Conservation (phyloP, 768 basidiomycete genomes). For the Scleroderma citrinum region DNA sequence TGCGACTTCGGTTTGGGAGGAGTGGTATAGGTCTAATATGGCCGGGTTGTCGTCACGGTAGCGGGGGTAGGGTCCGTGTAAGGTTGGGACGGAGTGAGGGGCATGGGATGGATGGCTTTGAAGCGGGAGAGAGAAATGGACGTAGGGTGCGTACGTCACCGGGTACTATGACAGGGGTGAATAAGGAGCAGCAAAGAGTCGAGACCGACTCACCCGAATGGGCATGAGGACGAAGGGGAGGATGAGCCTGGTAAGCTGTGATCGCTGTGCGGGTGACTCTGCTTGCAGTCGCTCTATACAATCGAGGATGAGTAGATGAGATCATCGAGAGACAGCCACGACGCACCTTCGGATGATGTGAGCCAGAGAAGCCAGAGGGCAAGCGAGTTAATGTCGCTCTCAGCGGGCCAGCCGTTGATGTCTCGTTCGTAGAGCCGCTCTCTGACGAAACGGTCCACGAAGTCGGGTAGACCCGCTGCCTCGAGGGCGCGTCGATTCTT, state of each 20-base stretch:
- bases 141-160: constrained; percentile 52
- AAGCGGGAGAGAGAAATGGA: constrained; percentile 54
- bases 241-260: constrained; percentile 28
- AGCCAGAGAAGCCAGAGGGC: constrained; percentile 65
- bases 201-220: constrained; percentile 31
- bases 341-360: constrained; percentile 45
- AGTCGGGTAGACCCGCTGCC: constrained; percentile 42
- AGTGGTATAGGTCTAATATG: constrained; percentile 24
- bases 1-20: constrained; percentile 19
- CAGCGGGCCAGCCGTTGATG: constrained; percentile 52
- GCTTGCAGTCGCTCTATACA: constrained; percentile 23
- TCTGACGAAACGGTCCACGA: constrained; percentile 41
- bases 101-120: constrained; percentile 8
- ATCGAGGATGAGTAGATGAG: background rate
- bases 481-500: constrained; percentile 54
- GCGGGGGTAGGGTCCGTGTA: constrained; percentile 43
- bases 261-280: constrained; percentile 23
- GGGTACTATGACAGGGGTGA: constrained; percentile 38
- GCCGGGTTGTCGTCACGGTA: constrained; percentile 35
- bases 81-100: constrained; percentile 28
- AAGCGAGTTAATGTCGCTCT: constrained; percentile 42
- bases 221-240: constrained; percentile 46
- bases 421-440: constrained; percentile 39
- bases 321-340: background rate
- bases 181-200: constrained; percentile 2